Evolutionary conservation across 139 green algal genomes (phyloP).

Genomic region (Coccomyxa sp.): DNA sequence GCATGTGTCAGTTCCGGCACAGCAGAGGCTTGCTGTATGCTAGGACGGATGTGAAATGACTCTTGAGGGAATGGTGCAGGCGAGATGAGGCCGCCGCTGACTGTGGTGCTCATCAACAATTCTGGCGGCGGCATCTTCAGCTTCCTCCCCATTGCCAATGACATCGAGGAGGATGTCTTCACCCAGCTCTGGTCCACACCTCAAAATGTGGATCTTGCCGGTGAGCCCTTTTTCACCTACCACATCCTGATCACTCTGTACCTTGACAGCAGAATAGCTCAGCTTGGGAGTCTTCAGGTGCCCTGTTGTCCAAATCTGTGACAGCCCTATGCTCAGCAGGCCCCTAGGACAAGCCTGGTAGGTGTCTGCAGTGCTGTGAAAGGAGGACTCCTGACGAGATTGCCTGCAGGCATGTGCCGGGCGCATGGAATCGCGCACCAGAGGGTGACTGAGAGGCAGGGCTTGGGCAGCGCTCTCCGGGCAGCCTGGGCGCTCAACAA

Average conservation of each 20-base stretch:
- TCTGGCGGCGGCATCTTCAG: constrained; percentile 93
- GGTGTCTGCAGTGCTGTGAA: neutral
- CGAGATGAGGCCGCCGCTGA: constrained; percentile 69
- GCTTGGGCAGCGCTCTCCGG: constrained; percentile 62
- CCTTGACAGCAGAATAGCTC: neutral
- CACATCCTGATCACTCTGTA: neutral
- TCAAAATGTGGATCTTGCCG: constrained; percentile 80
- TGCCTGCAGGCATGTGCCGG: constrained; percentile 57
- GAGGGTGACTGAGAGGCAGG: constrained; percentile 40
- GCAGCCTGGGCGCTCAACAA: constrained; percentile 70
- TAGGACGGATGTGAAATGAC: too few species aligned
- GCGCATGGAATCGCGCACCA: constrained; percentile 80
- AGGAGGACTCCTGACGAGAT: neutral
- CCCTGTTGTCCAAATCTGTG: neutral
- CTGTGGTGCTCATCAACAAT: constrained; percentile 96
- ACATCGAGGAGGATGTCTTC: constrained; percentile 68
- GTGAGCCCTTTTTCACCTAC: constrained; percentile 15
- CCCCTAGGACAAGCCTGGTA: neutral
- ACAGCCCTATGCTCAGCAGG: neutral
- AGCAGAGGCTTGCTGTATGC: too few species aligned
- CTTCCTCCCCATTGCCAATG: constrained; percentile 85
- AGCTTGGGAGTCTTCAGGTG: neutral
- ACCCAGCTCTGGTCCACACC: constrained; percentile 87
- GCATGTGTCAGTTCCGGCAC: too few species aligned
- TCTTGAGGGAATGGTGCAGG: too few species aligned